Evolutionary conservation across 305 asterid genomes (phyloP), one percentile per base, ranked within the genome.

Genomic region (Fraxinus sp.): DNA sequence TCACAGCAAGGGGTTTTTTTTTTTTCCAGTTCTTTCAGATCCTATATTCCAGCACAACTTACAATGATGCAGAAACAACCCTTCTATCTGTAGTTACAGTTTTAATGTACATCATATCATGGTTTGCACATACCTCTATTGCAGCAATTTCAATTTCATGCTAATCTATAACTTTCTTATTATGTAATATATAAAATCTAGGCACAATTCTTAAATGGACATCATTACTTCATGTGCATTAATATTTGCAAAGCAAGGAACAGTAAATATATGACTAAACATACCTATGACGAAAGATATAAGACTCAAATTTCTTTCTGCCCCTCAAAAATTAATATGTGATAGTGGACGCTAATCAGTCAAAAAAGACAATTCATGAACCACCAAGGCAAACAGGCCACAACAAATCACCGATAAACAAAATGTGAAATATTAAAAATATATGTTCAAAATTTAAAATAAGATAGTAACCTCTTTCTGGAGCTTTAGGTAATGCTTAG

Each of bases 391-490:
- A 26, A 71, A 76, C 70, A 49, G 26, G 73, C 72, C 32, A 76
- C 33, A 77, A 80, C 18, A 18, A 62, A 84, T n/a, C 66, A n/a
- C 22, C 1, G 24, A 55, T 5, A 55, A n/a, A 55, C 66, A n/a
- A 55, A 55, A 55, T 55, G 66, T 55, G 26, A 55, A n/a, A 52
- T 52, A 55, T 55, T 55, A 49, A 49, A 52, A 35, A 71, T 79
- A 77, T 80, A 55, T 74, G 64, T 59, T 33, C 16, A 55, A 49
- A 55, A 57, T 18, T n/a, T 57, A 6, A 74, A 70, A 62, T 68
- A 62, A 73, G 83, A 64, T 55, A 41, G 26, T 79, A 79, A 94
- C 98, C 98, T 93, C 98, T 88, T 95, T 95, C 88, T 93, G 97
- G 80, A 95, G 97, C 84, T 82, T 92, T 71, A 90, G 83, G 9